Evolutionary conservation across 2,329 filamentous ascomycete genomes (phyloP).

Genomic region (Rhinocladiella similis): DNA sequence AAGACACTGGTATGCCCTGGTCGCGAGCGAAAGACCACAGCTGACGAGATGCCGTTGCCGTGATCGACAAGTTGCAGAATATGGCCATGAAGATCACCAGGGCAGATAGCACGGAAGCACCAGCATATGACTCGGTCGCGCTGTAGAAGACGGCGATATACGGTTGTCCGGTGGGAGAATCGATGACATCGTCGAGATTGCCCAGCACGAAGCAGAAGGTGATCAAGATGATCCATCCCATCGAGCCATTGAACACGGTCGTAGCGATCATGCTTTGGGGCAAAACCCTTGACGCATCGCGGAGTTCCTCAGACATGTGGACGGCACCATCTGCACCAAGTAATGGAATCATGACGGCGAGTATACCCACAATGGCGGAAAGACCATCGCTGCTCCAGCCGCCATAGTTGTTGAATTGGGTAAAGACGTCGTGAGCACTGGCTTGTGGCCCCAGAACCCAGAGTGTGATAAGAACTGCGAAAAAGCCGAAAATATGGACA

Average conservation of each 20-base stretch:
- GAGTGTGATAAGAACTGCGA: slow-evolving; percentile 45
- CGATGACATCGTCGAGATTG: slow-evolving; percentile 35
- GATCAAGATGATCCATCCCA: slow-evolving; percentile 41
- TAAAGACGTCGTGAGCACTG: slow-evolving; percentile 40
- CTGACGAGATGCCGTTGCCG: slow-evolving; percentile 41
- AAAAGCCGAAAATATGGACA: slow-evolving; percentile 44
- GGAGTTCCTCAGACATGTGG: slow-evolving; percentile 39
- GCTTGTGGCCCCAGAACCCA: slow-evolving; percentile 45
- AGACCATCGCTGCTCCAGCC: slow-evolving; percentile 38
- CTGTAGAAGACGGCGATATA: slow-evolving; percentile 41
- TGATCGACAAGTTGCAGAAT: slow-evolving; percentile 35
- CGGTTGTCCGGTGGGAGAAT: slow-evolving; percentile 37
- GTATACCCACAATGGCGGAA: slow-evolving; percentile 33
- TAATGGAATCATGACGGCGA: slow-evolving; percentile 30
- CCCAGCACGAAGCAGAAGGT: slow-evolving; percentile 40
- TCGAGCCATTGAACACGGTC: slow-evolving; percentile 38
- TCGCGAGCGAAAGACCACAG: slow-evolving; percentile 45
- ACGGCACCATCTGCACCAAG: slow-evolving; percentile 32
- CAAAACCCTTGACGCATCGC: slow-evolving; percentile 38
- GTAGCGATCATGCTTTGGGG: slow-evolving; percentile 40
- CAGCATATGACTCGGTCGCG: slow-evolving; percentile 34
- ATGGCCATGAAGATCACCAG: slow-evolving; percentile 36
- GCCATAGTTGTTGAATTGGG: slow-evolving; percentile 40
- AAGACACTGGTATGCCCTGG: slow-evolving; percentile 39
- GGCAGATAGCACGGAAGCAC: slow-evolving; percentile 35